These are phyloP conservation scores for Corylus avellana DNA, from an alignment of 306 rosid genomes.

Conservation along the genomic window DNA sequence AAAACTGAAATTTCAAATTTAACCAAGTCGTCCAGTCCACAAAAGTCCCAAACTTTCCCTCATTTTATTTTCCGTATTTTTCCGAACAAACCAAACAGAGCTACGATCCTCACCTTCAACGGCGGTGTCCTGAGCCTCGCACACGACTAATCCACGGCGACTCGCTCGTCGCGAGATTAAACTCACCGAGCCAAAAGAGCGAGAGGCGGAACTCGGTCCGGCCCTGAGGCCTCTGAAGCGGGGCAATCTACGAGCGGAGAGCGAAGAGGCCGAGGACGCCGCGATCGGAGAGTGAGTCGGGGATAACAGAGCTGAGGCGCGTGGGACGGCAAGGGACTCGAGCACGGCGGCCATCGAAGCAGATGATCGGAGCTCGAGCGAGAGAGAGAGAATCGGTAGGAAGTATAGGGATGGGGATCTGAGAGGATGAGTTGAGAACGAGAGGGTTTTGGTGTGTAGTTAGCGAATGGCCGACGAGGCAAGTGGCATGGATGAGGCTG, in stretches of 20 bases:
- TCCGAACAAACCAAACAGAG: not conserved
- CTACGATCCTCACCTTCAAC: constrained; percentile 51
- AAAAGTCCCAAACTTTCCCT: not conserved
- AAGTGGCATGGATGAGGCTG: constrained; percentile 20
- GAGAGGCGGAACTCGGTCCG: constrained; percentile 26
- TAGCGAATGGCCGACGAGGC: not conserved
- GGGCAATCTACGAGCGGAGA: constrained; percentile 42
- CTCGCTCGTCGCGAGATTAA: constrained; percentile 30
- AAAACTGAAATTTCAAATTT: too few species aligned
- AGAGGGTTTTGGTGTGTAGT: not conserved
- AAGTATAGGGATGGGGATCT: constrained; percentile 7
- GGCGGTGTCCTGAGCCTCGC: constrained; percentile 79
- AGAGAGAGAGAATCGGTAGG: not conserved
- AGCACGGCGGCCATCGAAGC: constrained; percentile 72
- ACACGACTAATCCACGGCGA: constrained; percentile 47
- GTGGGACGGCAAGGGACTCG: constrained; percentile 56
- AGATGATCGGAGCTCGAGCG: constrained; percentile 44
- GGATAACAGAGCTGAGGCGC: constrained; percentile 44
- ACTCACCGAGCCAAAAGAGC: constrained; percentile 27
- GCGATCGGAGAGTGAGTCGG: constrained; percentile 33
- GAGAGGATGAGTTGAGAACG: not conserved
- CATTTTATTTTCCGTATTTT: not conserved
- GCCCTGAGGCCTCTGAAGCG: constrained; percentile 61
- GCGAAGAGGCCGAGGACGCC: constrained; percentile 40
- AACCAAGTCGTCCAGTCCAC: not conserved